Evolutionary conservation across 2,329 filamentous ascomycete genomes (phyloP).

Genomic region (Raffaelea albimanens): DNA sequence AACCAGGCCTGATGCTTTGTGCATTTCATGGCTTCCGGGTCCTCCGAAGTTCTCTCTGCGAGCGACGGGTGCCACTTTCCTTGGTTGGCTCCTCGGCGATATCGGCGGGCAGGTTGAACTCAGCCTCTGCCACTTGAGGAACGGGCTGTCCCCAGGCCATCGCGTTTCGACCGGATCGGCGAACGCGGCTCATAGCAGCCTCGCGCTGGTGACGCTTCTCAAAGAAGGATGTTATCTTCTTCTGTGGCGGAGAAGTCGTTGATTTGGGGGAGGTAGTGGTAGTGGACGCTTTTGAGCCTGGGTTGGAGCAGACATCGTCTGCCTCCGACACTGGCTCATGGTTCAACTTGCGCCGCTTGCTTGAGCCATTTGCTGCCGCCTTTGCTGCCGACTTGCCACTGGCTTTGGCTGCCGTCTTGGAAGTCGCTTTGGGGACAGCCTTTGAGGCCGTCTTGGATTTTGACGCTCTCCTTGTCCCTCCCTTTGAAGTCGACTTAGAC

Average conservation of each 20-base stretch:
- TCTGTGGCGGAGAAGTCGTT: conserved; percentile 21
- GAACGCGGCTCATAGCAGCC: conserved; percentile 62
- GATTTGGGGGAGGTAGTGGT: conserved; percentile 15
- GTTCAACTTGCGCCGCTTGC: conserved; percentile 11
- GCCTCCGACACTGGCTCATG: background rate
- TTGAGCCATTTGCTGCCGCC: conserved; percentile 4
- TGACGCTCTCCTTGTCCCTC: conserved; percentile 15
- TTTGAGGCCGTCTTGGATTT: conserved; percentile 24
- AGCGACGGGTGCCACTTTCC: conserved; percentile 26
- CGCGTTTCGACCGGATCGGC: conserved; percentile 59
- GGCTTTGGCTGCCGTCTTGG: conserved; percentile 12
- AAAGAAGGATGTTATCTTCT: conserved; percentile 82
- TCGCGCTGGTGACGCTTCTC: conserved; percentile 70
- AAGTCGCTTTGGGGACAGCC: background rate
- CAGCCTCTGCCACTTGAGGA: conserved; percentile 47
- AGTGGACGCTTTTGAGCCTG: conserved; percentile 13
- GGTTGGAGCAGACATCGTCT: background rate
- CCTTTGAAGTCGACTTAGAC: too few relatives aligned
- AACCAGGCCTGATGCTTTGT: too few relatives aligned
- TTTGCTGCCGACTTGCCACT: conserved; percentile 13
- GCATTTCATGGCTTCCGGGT: too few relatives aligned
- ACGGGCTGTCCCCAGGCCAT: conserved; percentile 77
- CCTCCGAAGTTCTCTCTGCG: conserved; percentile 3
- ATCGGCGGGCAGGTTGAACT: conserved; percentile 68
- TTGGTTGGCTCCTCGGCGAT: conserved; percentile 46